A percentile compares a stretch with the other conserved stretches of the same genome.
phyloP scores from a whole-genome alignment of 208 protist genomes.

The Acanthamoeba healyi region DNA sequence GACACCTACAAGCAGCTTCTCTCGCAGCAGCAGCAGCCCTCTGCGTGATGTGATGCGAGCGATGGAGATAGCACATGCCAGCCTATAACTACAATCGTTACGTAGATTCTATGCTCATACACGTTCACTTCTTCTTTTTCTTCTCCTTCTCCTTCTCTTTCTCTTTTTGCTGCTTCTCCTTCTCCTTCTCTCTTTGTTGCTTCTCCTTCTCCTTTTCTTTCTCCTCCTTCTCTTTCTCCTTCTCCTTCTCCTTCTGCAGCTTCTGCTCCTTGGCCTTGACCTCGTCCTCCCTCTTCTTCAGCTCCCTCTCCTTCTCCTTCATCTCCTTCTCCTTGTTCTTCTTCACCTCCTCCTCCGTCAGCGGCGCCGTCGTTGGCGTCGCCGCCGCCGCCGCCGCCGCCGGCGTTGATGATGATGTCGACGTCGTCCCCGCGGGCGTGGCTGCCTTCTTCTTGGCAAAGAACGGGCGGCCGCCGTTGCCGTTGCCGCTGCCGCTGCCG shows the following conservation, averaged over 20 bases:
- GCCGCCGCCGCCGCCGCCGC: not conserved
- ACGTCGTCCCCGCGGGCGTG: not conserved
- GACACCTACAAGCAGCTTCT: not conserved
- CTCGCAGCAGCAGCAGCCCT: not conserved
- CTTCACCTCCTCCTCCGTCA: not conserved
- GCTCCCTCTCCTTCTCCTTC: not conserved
- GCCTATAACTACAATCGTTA: not conserved
- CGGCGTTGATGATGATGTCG: not conserved
- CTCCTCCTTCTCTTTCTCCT: slow-evolving; percentile 23
- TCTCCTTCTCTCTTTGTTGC: not conserved
- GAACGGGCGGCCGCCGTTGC: not conserved
- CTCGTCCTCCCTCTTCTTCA: not conserved
- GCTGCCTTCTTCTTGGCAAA: slow-evolving; percentile 2
- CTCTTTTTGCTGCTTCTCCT: not conserved
- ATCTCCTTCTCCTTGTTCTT: not conserved
- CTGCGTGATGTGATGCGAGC: too few species aligned
- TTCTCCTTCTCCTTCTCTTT: slow-evolving; percentile 1
- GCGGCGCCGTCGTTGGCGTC: not conserved
- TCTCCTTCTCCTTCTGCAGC: not conserved
- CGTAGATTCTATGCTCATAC: too few species aligned
- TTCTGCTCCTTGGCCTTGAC: not conserved
- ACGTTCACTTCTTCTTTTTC: not conserved
- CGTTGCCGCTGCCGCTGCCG: too few species aligned
- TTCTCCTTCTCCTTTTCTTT: slow-evolving; percentile 24
- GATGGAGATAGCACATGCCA: too few species aligned